These are phyloP conservation scores for Leccinellum albellum DNA, from an alignment of 768 basidiomycete species.

Conservation along the genomic window DNA sequence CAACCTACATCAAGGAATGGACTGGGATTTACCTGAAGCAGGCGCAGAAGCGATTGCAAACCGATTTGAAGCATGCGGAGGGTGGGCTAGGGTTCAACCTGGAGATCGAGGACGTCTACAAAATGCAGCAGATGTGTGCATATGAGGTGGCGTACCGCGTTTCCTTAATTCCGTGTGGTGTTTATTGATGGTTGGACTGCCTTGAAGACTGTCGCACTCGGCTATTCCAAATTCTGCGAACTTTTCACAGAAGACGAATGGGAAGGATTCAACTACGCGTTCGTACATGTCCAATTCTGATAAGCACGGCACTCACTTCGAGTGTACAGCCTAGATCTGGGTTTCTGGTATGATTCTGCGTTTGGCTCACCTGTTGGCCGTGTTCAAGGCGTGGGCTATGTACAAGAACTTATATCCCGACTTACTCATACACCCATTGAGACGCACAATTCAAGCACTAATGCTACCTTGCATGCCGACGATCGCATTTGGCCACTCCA, in stretches of 20 bases:
- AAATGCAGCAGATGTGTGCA: conserved; percentile 78
- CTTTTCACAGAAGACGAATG: conserved; percentile 90
- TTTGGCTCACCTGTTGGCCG: conserved; percentile 82
- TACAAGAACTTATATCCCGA: conserved; percentile 81
- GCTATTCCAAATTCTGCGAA: conserved; percentile 88
- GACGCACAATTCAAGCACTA: conserved; percentile 77
- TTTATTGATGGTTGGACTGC: neutral
- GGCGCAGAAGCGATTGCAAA: conserved; percentile 58
- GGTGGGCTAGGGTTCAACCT: conserved; percentile 50
- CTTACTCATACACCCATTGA: conserved; percentile 72
- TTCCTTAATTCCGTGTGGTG: neutral
- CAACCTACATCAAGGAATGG: conserved; percentile 63
- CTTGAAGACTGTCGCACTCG: conserved; percentile 78
- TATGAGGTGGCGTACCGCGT: conserved; percentile 56
- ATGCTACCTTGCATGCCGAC: conserved; percentile 73
- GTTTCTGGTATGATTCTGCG: conserved; percentile 56
- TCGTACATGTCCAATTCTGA: conserved; percentile 22
- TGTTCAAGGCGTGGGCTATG: conserved; percentile 72
- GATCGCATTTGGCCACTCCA: conserved; percentile 66
- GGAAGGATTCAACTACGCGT: conserved; percentile 90
- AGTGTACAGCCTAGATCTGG: conserved; percentile 16
- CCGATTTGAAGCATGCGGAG: conserved; percentile 36
- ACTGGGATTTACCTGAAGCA: conserved; percentile 64
- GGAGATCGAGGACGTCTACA: conserved; percentile 64
- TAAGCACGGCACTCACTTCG: neutral